Evolutionary conservation across 306 rosid genomes (phyloP).

Genomic region (Sphenostylis stenocarpa): DNA sequence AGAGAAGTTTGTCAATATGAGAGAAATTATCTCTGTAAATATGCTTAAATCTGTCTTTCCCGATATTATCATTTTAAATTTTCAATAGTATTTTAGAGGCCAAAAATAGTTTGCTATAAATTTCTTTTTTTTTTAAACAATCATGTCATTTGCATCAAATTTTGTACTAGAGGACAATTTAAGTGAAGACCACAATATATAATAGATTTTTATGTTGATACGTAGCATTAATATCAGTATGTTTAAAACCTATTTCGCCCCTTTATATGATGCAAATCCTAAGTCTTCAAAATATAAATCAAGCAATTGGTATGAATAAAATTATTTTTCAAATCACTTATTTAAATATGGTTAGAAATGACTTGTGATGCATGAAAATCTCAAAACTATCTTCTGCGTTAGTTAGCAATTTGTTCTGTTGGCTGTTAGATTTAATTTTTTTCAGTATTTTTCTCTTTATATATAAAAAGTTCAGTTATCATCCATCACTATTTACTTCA

Average conservation of each 20-base stretch:
- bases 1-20: conserved; percentile 4
- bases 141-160: neutral
- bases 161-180: neutral
- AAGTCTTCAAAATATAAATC: neutral
- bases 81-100: neutral
- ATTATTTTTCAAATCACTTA: conserved; percentile 1
- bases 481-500: conserved; percentile 5
- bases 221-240: neutral
- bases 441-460: neutral
- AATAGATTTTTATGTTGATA: neutral
- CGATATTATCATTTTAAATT: neutral
- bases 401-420: conserved; percentile 6
- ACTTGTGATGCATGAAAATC: conserved; percentile 5
- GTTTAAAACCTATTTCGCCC: neutral
- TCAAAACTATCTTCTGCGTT: neutral
- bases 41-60: conserved; percentile 6
- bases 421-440: conserved; percentile 12
- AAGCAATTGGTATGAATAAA: neutral
- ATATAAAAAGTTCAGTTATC: conserved; percentile 12
- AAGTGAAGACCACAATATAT: neutral
- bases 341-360: neutral
- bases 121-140: neutral
- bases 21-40: neutral
- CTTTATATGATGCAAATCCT: neutral
- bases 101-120: neutral